Evolutionary conservation across 192 early-diverging fungal genomes (phyloP).

Genomic region (Rhizoclosmatium globosum): DNA sequence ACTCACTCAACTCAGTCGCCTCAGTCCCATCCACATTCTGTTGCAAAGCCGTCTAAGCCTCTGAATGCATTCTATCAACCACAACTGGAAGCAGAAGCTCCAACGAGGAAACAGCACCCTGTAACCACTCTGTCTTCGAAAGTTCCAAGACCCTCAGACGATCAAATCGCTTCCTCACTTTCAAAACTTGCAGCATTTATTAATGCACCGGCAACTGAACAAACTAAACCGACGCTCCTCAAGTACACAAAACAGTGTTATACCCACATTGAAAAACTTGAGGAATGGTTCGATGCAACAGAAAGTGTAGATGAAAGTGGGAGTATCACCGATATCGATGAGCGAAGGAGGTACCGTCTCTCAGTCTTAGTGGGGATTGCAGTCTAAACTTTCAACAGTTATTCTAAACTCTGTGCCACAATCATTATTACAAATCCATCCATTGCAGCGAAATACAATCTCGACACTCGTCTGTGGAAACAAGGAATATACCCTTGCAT

Average conservation of each 20-base stretch:
- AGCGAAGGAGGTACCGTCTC: neutral
- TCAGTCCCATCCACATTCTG: neutral
- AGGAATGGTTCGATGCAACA: conserved; percentile 1
- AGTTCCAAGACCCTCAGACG: neutral
- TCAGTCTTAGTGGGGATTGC: neutral
- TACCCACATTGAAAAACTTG: neutral
- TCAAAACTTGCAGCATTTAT: neutral
- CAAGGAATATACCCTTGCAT: conserved; percentile 37
- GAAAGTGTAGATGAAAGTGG: neutral
- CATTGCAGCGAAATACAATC: conserved; percentile 40
- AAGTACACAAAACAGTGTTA: neutral
- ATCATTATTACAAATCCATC: conserved; percentile 16
- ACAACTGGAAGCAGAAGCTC: too few species aligned
- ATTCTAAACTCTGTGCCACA: conserved; percentile 23
- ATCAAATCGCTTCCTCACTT: neutral
- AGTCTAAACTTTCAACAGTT: neutral
- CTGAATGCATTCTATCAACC: too few species aligned
- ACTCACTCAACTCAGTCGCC: neutral
- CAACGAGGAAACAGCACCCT: too few species aligned
- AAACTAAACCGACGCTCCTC: neutral
- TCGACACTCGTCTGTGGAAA: conserved; percentile 50
- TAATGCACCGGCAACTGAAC: neutral
- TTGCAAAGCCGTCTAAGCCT: neutral
- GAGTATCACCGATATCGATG: neutral
- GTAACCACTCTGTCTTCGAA: too few species aligned